phyloP scores from a whole-genome alignment of 805 yeast species.

The Starmerella bombicola region DNA sequence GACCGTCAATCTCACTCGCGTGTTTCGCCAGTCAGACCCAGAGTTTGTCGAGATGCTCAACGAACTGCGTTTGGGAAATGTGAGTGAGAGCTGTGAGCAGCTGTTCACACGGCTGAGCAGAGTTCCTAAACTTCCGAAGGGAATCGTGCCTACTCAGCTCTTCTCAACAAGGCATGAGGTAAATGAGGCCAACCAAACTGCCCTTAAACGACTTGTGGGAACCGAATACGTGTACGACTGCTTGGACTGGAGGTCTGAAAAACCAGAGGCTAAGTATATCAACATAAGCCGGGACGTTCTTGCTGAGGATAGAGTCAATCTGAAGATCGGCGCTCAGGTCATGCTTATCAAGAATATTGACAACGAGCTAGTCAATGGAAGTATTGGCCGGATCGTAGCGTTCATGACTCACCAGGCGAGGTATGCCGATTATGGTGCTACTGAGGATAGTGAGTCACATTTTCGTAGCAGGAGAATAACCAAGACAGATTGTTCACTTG shows the following conservation, averaged over 20 bases:
- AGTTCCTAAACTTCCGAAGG: slow-evolving; percentile 47
- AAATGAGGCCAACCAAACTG: slow-evolving; percentile 50
- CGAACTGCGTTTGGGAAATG: slow-evolving; percentile 60
- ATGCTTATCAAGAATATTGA: slow-evolving; percentile 82
- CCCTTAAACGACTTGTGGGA: slow-evolving; percentile 42
- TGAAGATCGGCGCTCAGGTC: slow-evolving; percentile 85
- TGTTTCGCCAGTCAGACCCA: slow-evolving; percentile 75
- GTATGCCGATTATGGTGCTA: not conserved
- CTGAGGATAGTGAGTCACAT: not conserved
- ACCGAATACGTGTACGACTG: slow-evolving; percentile 36
- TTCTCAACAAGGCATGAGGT: slow-evolving; percentile 83
- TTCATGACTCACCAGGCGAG: slow-evolving; percentile 29
- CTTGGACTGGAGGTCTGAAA: slow-evolving; percentile 28
- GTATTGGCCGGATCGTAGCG: slow-evolving; percentile 63
- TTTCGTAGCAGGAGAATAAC: not conserved
- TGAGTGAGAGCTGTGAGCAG: slow-evolving; percentile 37
- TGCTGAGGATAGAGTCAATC: slow-evolving; percentile 50
- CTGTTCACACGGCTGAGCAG: slow-evolving; percentile 48
- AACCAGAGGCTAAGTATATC: slow-evolving; percentile 8
- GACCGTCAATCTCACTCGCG: slow-evolving; percentile 61
- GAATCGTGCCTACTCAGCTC: slow-evolving; percentile 77
- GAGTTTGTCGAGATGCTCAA: slow-evolving; percentile 69
- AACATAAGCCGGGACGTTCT: slow-evolving; percentile 40
- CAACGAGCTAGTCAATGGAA: slow-evolving; percentile 73
- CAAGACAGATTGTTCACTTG: not conserved